phyloP scores from a whole-genome alignment of 305 asterid genomes.

The Fraxinus velutina region DNA sequence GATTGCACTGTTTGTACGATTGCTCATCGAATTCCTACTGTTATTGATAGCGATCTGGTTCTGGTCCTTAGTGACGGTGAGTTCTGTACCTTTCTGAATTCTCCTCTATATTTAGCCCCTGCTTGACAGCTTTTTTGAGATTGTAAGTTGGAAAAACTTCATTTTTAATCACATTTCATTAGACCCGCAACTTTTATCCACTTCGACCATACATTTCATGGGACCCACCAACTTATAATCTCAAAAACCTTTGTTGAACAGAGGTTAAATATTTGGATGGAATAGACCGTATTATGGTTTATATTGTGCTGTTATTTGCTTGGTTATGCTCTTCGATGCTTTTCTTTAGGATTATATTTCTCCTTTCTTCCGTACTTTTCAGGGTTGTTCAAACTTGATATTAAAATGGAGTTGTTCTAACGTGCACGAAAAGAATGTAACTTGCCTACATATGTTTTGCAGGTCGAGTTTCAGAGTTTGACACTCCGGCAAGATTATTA shows the following conservation, averaged over 20 bases:
- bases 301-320: background rate
- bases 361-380: background rate
- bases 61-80: slow-evolving; percentile 97
- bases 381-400: background rate
- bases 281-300: background rate
- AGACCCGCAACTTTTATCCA: background rate
- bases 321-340: background rate
- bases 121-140: background rate
- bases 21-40: slow-evolving; percentile 98
- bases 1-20: slow-evolving; percentile 93
- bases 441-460: slow-evolving; percentile 25
- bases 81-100: slow-evolving; percentile 15
- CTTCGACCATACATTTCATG: background rate
- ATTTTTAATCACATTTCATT: background rate
- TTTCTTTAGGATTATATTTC: background rate
- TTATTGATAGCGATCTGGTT: slow-evolving; percentile 94
- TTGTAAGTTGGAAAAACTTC: background rate
- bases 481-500: slow-evolving; percentile 72
- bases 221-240: background rate
- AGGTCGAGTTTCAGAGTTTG: slow-evolving; percentile 92
- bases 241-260: background rate
- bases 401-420: background rate
- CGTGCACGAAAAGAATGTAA: background rate
- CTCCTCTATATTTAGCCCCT: slow-evolving; percentile 9
- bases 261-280: background rate